These are phyloP conservation scores for Ailanthus altissimus DNA, from an alignment of 345 rosid species.

Conservation along the genomic window DNA sequence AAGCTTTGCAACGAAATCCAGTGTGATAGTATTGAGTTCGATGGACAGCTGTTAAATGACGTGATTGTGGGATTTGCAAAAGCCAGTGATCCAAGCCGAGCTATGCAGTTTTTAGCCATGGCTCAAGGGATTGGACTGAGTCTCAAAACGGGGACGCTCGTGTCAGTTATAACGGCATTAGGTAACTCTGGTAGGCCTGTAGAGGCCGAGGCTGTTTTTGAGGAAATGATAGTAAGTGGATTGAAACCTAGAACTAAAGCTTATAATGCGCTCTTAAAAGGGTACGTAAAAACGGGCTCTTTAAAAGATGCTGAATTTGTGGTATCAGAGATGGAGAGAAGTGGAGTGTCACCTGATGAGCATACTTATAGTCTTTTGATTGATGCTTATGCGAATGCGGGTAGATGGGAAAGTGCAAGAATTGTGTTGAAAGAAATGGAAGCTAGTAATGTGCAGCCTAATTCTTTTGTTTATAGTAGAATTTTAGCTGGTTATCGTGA, in stretches of 20 bases:
- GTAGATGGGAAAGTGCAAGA: slow-evolving; percentile 95
- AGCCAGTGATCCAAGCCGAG: slow-evolving; percentile 68
- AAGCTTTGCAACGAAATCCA: slow-evolving; percentile 70
- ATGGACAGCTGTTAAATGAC: slow-evolving; percentile 77
- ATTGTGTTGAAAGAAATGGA: slow-evolving; percentile 95
- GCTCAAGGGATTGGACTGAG: slow-evolving; percentile 79
- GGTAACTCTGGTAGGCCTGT: slow-evolving; percentile 61
- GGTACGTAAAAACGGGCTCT: slow-evolving; percentile 73
- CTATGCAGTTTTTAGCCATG: slow-evolving; percentile 65
- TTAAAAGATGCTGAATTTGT: slow-evolving; percentile 75
- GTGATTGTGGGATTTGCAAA: slow-evolving; percentile 81
- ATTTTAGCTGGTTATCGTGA: slow-evolving; percentile 81
- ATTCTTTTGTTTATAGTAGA: slow-evolving; percentile 76
- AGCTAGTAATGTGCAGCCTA: slow-evolving; percentile 65
- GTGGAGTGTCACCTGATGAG: slow-evolving; percentile 82
- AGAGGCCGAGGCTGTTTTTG: slow-evolving; percentile 95
- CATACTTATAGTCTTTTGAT: slow-evolving; percentile 79
- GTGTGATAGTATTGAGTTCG: slow-evolving; percentile 72
- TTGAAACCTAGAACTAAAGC: slow-evolving; percentile 74
- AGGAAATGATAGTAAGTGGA: slow-evolving; percentile 83
- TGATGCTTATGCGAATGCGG: slow-evolving; percentile 88
- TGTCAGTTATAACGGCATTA: slow-evolving; percentile 59
- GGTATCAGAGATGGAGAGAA: slow-evolving; percentile 88
- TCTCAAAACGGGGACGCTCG: slow-evolving; percentile 59
- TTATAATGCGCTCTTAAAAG: slow-evolving; percentile 84